phyloP scores from a whole-genome alignment of 192 early-diverging fungal species.

The Backusella psychrophila region DNA sequence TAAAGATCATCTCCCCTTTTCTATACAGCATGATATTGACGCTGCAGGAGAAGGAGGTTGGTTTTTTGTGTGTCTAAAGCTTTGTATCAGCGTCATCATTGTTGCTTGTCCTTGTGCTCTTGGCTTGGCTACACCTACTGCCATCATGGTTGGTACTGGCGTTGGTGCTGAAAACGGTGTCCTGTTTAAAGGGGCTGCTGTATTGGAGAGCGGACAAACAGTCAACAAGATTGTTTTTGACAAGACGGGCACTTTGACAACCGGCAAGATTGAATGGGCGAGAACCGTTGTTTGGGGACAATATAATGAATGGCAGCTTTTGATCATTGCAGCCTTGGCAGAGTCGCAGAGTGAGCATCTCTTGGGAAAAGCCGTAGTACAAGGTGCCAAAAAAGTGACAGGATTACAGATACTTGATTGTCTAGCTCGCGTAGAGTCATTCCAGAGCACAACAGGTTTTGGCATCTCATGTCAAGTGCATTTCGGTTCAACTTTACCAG shows the following conservation, averaged over 20 bases:
- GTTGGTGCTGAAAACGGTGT: conserved; percentile 93
- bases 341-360: conserved; percentile 92
- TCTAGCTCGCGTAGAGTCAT: conserved; percentile 47
- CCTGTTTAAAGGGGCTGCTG: conserved; percentile 91
- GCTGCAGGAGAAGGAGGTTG: conserved; percentile 56
- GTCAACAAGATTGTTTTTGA: conserved; percentile 92
- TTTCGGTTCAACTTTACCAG: neutral
- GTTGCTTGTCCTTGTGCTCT: conserved; percentile 97
- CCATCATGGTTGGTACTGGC: conserved; percentile 98
- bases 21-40: conserved; percentile 41
- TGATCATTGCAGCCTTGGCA: conserved; percentile 58
- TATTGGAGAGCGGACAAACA: conserved; percentile 76
- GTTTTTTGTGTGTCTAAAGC: conserved; percentile 75
- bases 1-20: conserved; percentile 19
- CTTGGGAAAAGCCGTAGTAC: conserved; percentile 68
- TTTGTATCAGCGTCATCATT: conserved; percentile 93
- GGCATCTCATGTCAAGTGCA: conserved; percentile 22
- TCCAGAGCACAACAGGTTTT: conserved; percentile 55
- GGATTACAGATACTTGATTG: conserved; percentile 30
- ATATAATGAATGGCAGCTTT: neutral
- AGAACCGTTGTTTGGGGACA: conserved; percentile 34
- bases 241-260: conserved; percentile 96
- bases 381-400: conserved; percentile 48
- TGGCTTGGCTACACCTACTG: conserved; percentile 94
- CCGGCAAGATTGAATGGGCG: conserved; percentile 63